Evolutionary conservation across 164 flowering plant species (phyloP), one percentile per base, ranked within the genome.

Genomic region (Sextonia rubra): DNA sequence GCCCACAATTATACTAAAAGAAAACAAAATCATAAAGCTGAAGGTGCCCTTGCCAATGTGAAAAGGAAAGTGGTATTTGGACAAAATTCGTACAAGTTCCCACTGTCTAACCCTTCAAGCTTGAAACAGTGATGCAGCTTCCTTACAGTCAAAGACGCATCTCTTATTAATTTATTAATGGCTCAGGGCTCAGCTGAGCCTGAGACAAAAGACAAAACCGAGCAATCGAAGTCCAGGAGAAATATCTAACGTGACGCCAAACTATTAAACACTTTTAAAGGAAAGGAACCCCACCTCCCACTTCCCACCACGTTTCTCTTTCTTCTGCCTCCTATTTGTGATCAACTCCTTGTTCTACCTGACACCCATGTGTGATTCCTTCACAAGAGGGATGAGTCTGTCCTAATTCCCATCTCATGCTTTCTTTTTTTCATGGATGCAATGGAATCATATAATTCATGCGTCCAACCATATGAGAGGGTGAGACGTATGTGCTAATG

Each of bases 231-330:
- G n/a, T 52, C 58, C 24, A 7, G 14, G 24, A 24, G 27, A 61
- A 61, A 61, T 23, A 61, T 61, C 27, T 7, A 61, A 12, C 27
- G 64, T 24, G 27, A 61, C 27, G 64, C 27, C 30, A 61, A 24
- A 25, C 64, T 25, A 22, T 12, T 61, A 15, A 47, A 24, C 64
- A 25, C 64, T 61, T 61, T 61, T 12, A 12, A 61, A 61, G 64
- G 27, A 61, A 61, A 61, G 30, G 64, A 61, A 61, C 64, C 64
- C n/a, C n/a, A n/a, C n/a, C n/a, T n/a, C n/a, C n/a, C 24, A 24
- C 30, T 61, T 61, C 14, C 64, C 64, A 14, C 24, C 64, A 61
- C 64, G 64, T 22, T 24, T 25, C 30, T 25, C 64, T 61, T 22
- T 61, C 64, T 61, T 12, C 27, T 25, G 22, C 25, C 26, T 61